Evolutionary conservation across 768 basidiomycete species (phyloP).

Genomic region (Boletus fagicola): DNA sequence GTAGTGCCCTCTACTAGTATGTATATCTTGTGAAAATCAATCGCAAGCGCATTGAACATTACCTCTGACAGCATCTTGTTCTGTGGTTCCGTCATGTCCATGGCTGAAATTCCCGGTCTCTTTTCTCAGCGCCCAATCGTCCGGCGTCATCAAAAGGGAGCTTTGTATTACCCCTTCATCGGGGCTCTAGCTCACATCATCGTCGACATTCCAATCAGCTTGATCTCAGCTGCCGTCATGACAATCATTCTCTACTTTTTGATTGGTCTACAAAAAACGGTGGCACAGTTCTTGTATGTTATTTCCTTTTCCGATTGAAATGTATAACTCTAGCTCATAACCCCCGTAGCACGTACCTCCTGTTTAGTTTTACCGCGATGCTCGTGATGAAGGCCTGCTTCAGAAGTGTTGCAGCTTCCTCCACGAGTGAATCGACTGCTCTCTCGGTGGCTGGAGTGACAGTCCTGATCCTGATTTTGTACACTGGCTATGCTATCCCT

Average conservation of each 20-base stretch:
- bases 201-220: slow-evolving; percentile 44
- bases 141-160: slow-evolving; percentile 40
- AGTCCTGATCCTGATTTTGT: slow-evolving; percentile 40
- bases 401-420: slow-evolving; percentile 57
- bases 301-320: background rate
- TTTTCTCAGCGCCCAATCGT: slow-evolving; percentile 46
- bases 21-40: slow-evolving; percentile 17
- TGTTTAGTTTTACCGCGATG: slow-evolving; percentile 52
- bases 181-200: slow-evolving; percentile 44
- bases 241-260: slow-evolving; percentile 18
- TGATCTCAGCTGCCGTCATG: slow-evolving; percentile 18
- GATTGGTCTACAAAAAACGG: slow-evolving; percentile 18
- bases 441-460: slow-evolving; percentile 31
- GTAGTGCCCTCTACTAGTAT: slow-evolving; percentile 75
- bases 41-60: background rate
- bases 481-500: slow-evolving; percentile 42
- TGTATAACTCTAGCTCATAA: slow-evolving; percentile 34
- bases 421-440: slow-evolving; percentile 52
- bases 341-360: slow-evolving; percentile 50
- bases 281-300: slow-evolving; percentile 19
- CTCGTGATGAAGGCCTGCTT: slow-evolving; percentile 75
- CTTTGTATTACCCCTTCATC: slow-evolving; percentile 50
- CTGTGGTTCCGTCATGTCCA: slow-evolving; percentile 49
- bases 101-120: slow-evolving; percentile 52
- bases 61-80: slow-evolving; percentile 42